Conservation (phyloP, 176 grass and related monocot species). For the Rhynchospora pubera region DNA sequence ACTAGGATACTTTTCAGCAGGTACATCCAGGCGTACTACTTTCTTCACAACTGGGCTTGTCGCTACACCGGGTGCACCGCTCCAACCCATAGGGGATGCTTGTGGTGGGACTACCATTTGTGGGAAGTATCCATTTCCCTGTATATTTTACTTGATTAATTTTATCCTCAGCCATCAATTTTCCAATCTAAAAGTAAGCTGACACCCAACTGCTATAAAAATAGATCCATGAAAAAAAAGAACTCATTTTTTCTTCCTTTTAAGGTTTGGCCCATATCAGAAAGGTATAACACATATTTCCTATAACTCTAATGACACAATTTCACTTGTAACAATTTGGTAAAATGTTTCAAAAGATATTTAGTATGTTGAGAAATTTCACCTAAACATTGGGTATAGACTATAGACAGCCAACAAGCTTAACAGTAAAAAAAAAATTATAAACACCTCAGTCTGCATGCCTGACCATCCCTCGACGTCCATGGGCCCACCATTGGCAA, state of each 20-base stretch:
- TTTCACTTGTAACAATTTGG: background rate
- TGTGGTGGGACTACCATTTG: constrained; percentile 50
- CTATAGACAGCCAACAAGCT: background rate
- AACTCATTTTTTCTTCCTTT: background rate
- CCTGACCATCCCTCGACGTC: constrained; percentile 85
- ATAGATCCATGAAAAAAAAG: background rate
- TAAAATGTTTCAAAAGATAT: background rate
- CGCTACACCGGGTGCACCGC: constrained; percentile 47
- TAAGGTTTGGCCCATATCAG: background rate
- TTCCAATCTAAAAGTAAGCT: constrained; percentile 1
- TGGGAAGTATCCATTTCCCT: constrained; percentile 44
- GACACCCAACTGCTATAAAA: background rate
- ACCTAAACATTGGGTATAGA: background rate
- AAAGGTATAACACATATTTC: background rate
- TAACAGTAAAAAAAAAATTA: background rate
- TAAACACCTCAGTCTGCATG: constrained; percentile 78
- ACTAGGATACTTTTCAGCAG: constrained; percentile 83
- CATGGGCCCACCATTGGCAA: constrained; percentile 85
- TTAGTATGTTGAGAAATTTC: background rate
- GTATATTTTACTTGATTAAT: constrained; percentile 17
- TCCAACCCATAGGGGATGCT: constrained; percentile 60
- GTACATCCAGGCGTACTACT: constrained; percentile 89
- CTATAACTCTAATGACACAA: background rate
- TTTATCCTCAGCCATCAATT: background rate
- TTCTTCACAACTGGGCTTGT: constrained; percentile 74